Evolutionary conservation across 805 yeast species (phyloP).

Genomic region (Schizosaccharomyces lindneri): DNA sequence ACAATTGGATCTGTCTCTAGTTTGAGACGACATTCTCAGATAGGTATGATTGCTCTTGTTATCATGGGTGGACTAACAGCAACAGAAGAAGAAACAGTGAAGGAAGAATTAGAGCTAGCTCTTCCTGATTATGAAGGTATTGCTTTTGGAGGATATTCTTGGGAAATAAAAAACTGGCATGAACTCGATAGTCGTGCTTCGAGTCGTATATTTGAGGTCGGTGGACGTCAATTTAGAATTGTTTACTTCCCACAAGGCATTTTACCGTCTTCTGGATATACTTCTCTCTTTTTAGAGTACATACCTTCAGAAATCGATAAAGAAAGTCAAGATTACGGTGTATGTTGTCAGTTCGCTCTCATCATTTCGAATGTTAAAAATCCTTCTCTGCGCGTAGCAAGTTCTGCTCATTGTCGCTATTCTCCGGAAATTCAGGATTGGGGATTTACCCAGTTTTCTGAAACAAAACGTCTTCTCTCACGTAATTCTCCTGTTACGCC

Average conservation of each 20-base stretch:
- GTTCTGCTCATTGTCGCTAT: conserved; percentile 51
- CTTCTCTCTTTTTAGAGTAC: background rate
- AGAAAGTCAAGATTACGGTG: background rate
- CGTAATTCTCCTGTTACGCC: conserved; percentile 17
- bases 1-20: background rate
- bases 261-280: background rate
- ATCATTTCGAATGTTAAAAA: background rate
- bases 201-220: background rate
- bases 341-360: background rate
- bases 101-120: background rate
- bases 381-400: background rate
- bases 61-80: too few species aligned
- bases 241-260: background rate
- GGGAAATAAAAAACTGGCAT: background rate
- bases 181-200: background rate
- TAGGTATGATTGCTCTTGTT: too few species aligned
- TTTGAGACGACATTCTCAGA: background rate
- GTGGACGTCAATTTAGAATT: background rate
- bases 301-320: background rate
- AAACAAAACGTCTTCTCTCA: conserved; percentile 21
- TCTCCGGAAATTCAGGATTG: conserved; percentile 60
- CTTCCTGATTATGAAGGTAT: background rate
- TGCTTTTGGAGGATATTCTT: background rate
- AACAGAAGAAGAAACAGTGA: background rate
- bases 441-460: conserved; percentile 75